Conservation (phyloP, 169 alveolate species). For the Eimeria zaria region DNA sequence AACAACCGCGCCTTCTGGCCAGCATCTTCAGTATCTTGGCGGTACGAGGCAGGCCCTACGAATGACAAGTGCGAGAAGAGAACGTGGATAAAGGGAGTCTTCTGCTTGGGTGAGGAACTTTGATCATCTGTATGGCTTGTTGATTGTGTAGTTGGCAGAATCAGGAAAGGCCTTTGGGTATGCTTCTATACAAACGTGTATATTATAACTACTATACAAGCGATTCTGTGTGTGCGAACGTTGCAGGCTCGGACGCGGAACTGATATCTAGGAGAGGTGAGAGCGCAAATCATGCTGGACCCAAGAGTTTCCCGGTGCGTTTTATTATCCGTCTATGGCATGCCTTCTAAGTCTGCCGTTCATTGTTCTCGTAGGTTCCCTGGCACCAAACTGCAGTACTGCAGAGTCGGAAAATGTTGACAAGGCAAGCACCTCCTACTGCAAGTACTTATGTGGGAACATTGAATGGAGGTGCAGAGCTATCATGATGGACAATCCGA, state of each 20-base stretch:
- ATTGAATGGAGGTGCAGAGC: conserved; percentile 56
- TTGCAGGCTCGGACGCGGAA: conserved; percentile 21
- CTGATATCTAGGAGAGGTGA: conserved; percentile 7
- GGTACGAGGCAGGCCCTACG: conserved; percentile 41
- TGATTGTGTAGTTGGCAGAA: not conserved
- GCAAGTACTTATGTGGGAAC: conserved; percentile 31
- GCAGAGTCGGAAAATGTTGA: not conserved
- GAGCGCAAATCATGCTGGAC: not conserved
- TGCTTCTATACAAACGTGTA: not conserved
- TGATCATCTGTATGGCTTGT: not conserved
- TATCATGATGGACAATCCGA: conserved; percentile 37
- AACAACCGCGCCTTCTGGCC: conserved; percentile 65
- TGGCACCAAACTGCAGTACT: conserved; percentile 51
- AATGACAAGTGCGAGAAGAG: conserved; percentile 10
- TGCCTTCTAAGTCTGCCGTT: not conserved
- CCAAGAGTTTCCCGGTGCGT: not conserved
- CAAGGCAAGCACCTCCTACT: conserved; percentile 34
- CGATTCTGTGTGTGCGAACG: not conserved
- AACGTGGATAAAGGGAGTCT: conserved; percentile 50
- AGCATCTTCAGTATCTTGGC: conserved; percentile 20
- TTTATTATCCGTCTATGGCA: not conserved
- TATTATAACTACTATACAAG: not conserved
- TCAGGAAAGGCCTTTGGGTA: not conserved
- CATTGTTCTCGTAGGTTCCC: not conserved
- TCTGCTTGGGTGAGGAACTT: conserved; percentile 20